Evolutionary conservation across 495 filamentous ascomycete genomes (phyloP).

Genomic region (Tuber microsphaerosporum): DNA sequence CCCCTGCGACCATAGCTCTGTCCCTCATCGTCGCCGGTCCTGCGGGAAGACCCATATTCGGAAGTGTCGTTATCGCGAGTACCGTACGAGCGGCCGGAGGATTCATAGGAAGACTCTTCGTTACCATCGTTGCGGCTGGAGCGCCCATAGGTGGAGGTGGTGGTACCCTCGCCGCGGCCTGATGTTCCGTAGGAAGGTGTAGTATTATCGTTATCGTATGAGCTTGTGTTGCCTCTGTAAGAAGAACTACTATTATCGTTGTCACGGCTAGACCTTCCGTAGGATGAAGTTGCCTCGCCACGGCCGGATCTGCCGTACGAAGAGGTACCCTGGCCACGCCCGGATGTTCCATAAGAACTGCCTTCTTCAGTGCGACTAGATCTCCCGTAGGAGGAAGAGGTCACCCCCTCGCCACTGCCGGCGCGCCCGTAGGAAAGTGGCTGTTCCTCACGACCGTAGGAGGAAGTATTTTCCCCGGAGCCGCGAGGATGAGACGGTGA

Average conservation of each 20-base stretch:
- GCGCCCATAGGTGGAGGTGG: not conserved
- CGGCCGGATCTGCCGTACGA: conserved; percentile 6
- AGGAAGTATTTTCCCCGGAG: conserved; percentile 5
- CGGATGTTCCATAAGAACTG: not conserved
- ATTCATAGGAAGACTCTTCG: conserved; percentile 9
- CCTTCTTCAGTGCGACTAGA: not conserved
- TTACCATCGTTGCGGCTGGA: conserved; percentile 1
- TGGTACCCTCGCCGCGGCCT: not conserved
- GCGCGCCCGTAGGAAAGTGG: not conserved
- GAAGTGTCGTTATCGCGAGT: not conserved
- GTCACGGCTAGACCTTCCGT: conserved; percentile 8
- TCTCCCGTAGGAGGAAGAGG: not conserved
- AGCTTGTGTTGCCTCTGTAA: conserved; percentile 10
- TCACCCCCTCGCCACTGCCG: not conserved
- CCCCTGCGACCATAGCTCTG: conserved; percentile 3
- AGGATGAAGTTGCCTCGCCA: conserved; percentile 5
- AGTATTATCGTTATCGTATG: not conserved
- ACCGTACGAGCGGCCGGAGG: not conserved
- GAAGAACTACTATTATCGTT: conserved; percentile 5
- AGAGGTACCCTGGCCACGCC: not conserved
- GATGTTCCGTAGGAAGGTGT: not conserved
- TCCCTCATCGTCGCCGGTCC: conserved; percentile 2
- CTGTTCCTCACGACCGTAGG: conserved; percentile 19
- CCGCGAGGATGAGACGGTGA: not conserved
- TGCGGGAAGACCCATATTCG: not conserved